phyloP scores from a whole-genome alignment of 257 asterid genomes.

The Cinchona pubescens region DNA sequence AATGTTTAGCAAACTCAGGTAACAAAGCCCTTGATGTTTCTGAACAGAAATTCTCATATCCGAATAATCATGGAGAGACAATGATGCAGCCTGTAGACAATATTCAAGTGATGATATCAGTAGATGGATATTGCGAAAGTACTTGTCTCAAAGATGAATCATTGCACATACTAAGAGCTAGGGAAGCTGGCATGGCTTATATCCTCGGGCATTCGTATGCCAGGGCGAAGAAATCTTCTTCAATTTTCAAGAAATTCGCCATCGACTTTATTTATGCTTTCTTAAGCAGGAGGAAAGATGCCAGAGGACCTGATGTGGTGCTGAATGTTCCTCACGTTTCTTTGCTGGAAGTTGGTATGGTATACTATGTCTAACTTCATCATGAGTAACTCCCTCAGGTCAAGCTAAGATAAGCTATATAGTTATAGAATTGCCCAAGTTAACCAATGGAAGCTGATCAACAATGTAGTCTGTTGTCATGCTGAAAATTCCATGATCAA shows the following conservation, averaged over 20 bases:
- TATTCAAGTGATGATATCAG: slow-evolving; percentile 4
- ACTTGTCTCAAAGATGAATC: slow-evolving; percentile 27
- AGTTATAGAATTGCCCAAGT: not conserved
- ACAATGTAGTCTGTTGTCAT: not conserved
- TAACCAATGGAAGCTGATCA: not conserved
- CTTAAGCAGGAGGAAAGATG: slow-evolving; percentile 39
- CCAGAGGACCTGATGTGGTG: slow-evolving; percentile 32
- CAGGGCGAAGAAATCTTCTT: slow-evolving; percentile 32
- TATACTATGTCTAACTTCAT: slow-evolving; percentile 25
- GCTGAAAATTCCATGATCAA: not conserved
- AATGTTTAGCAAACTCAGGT: not conserved
- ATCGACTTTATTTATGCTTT: slow-evolving; percentile 33
- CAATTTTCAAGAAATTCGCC: slow-evolving; percentile 35
- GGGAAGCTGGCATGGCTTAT: slow-evolving; percentile 42
- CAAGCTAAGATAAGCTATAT: not conserved
- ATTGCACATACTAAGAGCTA: slow-evolving; percentile 28
- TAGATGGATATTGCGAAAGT: not conserved
- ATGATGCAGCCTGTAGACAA: not conserved
- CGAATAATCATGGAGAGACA: slow-evolving; percentile 8
- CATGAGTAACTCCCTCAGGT: not conserved
- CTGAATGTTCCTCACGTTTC: slow-evolving; percentile 38
- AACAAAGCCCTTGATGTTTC: slow-evolving; percentile 6
- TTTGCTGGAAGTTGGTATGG: slow-evolving; percentile 44
- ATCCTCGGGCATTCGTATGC: slow-evolving; percentile 40
- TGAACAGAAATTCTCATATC: slow-evolving; percentile 2